Base-by-base conservation (phyloP, 805 yeast species). In the Zygosaccharomyces bailii region DNA sequence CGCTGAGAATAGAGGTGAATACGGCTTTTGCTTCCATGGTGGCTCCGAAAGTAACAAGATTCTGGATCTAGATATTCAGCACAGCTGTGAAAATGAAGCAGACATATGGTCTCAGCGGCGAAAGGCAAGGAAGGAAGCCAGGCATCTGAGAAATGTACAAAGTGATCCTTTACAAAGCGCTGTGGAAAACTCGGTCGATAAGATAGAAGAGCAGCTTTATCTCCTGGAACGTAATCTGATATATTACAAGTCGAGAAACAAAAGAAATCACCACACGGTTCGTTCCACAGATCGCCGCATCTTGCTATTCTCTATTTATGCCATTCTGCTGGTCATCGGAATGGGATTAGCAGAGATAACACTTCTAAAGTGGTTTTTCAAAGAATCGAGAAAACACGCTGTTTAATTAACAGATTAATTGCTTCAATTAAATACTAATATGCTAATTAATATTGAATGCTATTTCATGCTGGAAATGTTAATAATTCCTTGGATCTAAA, bases 201-300 rank as follows among this genome's bases (percentile, higher is more conserved):
- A 67, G 44, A 81, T 85, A 48, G 88, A 83, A 54, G 55, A 60
- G 5, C 83, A 82, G 56, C 71, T 84, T 59, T 76, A 74, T 53
- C 70, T 72, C 9, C 68, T 85, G 49, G 69, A 75, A 55, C 74
- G 74, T 53, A 71, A 81, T 30, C 69, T 91, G 61, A 86, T 83
- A 56, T 85, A 90, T 67, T 89, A 90, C 73, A 85, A 82, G 68
- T 82, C 95, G 9, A 83, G 99, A 71, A 91, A 86, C 67, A 80
- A 80, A 69, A 79, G 98, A 70, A 91, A 91, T 70, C 93, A 87
- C 79, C 84, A 43, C 42, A 83, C 89, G 30, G 88, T 83, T 40
- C 74, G 71, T 53, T 77, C 84, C 11, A 82, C 87, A 4, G 84
- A 78, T 55, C 61, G 71, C 7, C 71, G 87, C 65, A 80, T 82